phyloP scores from a whole-genome alignment of 2,329 filamentous ascomycete genomes.

The Hymenoscyphus repandus region DNA sequence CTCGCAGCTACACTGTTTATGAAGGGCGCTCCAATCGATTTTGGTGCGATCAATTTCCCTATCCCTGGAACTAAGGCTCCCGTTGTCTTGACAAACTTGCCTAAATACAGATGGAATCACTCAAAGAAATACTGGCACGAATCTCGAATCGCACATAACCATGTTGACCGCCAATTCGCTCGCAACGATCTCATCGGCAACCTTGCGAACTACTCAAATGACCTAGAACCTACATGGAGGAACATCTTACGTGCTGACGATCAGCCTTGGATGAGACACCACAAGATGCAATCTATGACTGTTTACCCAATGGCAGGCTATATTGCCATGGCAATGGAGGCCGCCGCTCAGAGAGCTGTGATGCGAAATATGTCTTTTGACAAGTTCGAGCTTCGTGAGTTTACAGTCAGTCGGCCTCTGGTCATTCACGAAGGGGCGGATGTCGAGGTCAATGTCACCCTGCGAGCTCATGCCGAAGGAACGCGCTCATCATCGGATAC shows the following conservation, averaged over 20 bases:
- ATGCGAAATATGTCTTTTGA: constrained; percentile 33
- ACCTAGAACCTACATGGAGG: constrained; percentile 32
- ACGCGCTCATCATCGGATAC: constrained; percentile 37
- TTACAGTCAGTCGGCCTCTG: constrained; percentile 47
- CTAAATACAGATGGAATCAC: constrained; percentile 24
- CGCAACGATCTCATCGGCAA: constrained; percentile 47
- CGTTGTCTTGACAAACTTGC: constrained; percentile 19
- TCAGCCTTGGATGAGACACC: constrained; percentile 40
- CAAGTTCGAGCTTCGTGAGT: constrained; percentile 43
- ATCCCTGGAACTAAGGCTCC: constrained; percentile 20
- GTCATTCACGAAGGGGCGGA: constrained; percentile 43
- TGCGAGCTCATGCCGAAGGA: constrained; percentile 37
- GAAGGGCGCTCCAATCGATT: constrained; percentile 40
- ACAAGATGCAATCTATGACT: constrained; percentile 29
- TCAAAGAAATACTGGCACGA: constrained; percentile 22
- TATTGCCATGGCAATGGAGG: constrained; percentile 33
- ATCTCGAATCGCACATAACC: constrained; percentile 17
- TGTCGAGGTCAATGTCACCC: constrained; percentile 37
- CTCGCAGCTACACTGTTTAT: constrained; percentile 41
- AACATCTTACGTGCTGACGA: constrained; percentile 31
- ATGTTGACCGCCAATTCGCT: constrained; percentile 33
- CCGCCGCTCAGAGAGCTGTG: constrained; percentile 24
- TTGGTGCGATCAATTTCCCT: constrained; percentile 43
- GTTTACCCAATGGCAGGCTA: constrained; percentile 34
- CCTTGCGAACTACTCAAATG: constrained; percentile 22